Base-by-base conservation (phyloP, 441 rosid genomes). In the Raphanus hybrid region DNA sequence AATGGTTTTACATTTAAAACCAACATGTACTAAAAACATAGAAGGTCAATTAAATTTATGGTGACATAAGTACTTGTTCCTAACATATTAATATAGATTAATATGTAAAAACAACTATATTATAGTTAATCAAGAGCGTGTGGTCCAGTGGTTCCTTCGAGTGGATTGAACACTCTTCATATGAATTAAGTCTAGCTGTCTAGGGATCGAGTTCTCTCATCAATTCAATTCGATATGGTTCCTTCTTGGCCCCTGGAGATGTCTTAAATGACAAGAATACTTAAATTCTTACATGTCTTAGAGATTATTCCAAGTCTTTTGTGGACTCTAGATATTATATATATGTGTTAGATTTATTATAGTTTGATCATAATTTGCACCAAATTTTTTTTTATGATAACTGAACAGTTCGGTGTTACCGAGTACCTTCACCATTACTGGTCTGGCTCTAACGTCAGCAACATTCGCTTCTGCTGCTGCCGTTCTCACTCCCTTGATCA, bases 361-460 rank as follows among this genome's bases (percentile, higher is more conserved):
- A 59, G 45, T 9, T 43, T 75, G 26, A 4, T 23, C 26, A 23
- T 23, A 23, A 23, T 23, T 23, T 23, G 26, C 26, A 23, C 26
- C 26, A 23, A 23, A 23, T 23, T 23, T 23, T 23, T 23, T 23
- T 23, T 23, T 23, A 23, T 39, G 57, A 61, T 69, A 69, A 61
- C 23, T 69, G 43, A 76, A 73, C 79, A 87, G 93, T 73, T 88
- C 81, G 75, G 61, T 84, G 11, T 8, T 85, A 61, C 71, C 83
- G n/a, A 89, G 83, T 73, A 83, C 71, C 60, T 45, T 85, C 67
- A 74, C 78, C 37, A 10, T 85, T 0, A 81, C 73, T 43, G 83
- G 90, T 61, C 52, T 87, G 54, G 82, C 75, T 9, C 57, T 87
- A 34, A 89, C 91, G 3, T 87, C 93, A 14, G 87, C 89, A 27